A percentile compares a stretch with the other conserved stretches of the same genome.
These are phyloP conservation scores for Alloteropsis semialata DNA, from an alignment of 176 grass and related monocot genomes.

Conservation along the genomic window DNA sequence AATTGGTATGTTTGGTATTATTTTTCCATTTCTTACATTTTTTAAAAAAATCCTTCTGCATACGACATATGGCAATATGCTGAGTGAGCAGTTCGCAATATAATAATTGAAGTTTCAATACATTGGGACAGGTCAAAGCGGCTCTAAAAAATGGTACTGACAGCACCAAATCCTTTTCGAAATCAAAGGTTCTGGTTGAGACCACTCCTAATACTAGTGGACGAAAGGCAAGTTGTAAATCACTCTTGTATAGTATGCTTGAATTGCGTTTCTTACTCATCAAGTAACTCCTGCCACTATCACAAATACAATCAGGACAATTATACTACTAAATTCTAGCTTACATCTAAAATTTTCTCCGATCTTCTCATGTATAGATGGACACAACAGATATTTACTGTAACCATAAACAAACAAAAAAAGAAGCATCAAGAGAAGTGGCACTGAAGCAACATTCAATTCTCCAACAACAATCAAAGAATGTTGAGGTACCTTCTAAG, in stretches of 20 bases:
- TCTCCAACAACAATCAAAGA: conserved; percentile 70
- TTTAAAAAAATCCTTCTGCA: not conserved
- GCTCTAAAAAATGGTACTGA: conserved; percentile 59
- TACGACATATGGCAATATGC: conserved; percentile 13
- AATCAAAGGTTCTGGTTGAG: conserved; percentile 71
- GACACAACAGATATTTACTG: conserved; percentile 50
- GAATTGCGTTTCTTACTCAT: not conserved
- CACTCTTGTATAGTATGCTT: conserved; percentile 25
- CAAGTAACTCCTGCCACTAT: not conserved
- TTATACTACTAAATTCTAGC: conserved; percentile 16
- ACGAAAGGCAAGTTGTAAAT: conserved; percentile 58
- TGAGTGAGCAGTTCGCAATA: conserved; percentile 7
- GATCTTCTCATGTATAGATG: conserved; percentile 53
- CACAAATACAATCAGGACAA: conserved; percentile 1
- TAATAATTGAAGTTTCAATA: conserved; percentile 23
- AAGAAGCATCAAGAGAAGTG: conserved; percentile 58
- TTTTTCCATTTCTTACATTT: conserved; percentile 15
- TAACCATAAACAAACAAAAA: conserved; percentile 61
- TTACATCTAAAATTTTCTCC: conserved; percentile 10
- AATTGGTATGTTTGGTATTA: conserved; percentile 54
- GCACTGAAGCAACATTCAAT: conserved; percentile 66
- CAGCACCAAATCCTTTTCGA: conserved; percentile 78
- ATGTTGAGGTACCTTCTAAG: conserved; percentile 69
- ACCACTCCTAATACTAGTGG: conserved; percentile 45
- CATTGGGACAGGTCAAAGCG: conserved; percentile 62